Base-by-base conservation (phyloP, 371 early-diverging fungal species). In the Mucor racemosus region DNA sequence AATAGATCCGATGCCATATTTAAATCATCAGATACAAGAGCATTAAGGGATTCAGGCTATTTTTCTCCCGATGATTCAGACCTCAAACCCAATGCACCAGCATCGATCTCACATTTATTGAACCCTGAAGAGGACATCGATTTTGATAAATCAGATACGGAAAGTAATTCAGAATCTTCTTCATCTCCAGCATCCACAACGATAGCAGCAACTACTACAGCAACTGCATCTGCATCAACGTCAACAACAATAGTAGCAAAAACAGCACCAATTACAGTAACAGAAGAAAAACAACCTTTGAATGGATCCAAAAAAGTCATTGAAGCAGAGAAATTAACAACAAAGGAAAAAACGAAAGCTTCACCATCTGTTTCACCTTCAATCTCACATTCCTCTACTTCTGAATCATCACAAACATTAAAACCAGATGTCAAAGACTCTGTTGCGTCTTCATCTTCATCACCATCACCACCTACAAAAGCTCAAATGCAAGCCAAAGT, bases 41-140 rank as follows among this genome's bases (percentile, higher is more conserved):
- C 59, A 14, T 48, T 73, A 38, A 14, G 66, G 7, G 40, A 59
- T 8, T 69, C 73, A 10, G 69, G 67, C 11, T 73, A 73, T 41
- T 73, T 73, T 66, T 38, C 57, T 21, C 50, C 60, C 13, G 26
- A 57, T n/a, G 44, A 48, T 15, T 50, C 21, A 40, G 39, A 33
- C 17, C 21, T 36, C 8, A 54, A 54, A 54, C 7, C 0, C n/a
- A 15, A 44, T n/a, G 6, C 44, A 17, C 13, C 36, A 38, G 15
- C 35, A 17, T 34, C 57, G 15, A 60, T 66, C 4, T 35, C 34
- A 21, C 66, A 66, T 34, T 42, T 66, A n/a, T n/a, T 66, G 17
- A 34, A 4, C 15, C n/a, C 61, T 26, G 31, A 42, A 36, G 34
- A 39, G 7, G 17, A 33, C 15, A 19, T 8, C 35, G 60, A 26